Conservation (phyloP, 140 eudicot genomes). For the Flaveria floridana region DNA sequence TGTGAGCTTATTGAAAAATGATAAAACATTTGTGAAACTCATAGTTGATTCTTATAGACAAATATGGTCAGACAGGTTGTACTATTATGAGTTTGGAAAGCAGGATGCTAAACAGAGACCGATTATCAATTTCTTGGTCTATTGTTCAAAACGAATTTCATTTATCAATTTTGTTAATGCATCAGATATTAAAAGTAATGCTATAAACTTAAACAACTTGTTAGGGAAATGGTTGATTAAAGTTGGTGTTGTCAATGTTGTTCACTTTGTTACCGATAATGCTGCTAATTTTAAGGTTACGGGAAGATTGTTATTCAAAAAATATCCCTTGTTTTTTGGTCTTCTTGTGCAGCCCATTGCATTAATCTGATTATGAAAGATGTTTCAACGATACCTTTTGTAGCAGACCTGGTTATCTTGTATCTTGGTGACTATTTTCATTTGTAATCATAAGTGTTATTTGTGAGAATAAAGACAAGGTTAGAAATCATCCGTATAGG, state of each 20-base stretch:
- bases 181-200: background rate
- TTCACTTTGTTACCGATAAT: constrained; percentile 27
- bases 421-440: background rate
- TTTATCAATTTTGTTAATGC: background rate
- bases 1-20: background rate
- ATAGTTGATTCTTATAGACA: background rate
- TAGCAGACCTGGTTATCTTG: background rate
- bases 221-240: constrained; percentile 13
- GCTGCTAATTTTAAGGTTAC: constrained; percentile 18
- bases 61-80: background rate
- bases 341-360: constrained; percentile 22
- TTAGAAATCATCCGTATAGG: background rate
- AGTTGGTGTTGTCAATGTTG: constrained; percentile 11
- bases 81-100: background rate
- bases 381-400: background rate
- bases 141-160: background rate
- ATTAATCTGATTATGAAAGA: background rate
- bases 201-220: constrained; percentile 1
- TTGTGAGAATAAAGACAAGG: background rate
- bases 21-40: background rate
- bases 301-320: background rate
- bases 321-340: constrained; percentile 10
- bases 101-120: background rate
- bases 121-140: background rate
- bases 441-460: background rate